These are phyloP conservation scores for Scedosporium aurantiacum DNA, from an alignment of 2,329 filamentous ascomycete genomes.

Conservation along the genomic window DNA sequence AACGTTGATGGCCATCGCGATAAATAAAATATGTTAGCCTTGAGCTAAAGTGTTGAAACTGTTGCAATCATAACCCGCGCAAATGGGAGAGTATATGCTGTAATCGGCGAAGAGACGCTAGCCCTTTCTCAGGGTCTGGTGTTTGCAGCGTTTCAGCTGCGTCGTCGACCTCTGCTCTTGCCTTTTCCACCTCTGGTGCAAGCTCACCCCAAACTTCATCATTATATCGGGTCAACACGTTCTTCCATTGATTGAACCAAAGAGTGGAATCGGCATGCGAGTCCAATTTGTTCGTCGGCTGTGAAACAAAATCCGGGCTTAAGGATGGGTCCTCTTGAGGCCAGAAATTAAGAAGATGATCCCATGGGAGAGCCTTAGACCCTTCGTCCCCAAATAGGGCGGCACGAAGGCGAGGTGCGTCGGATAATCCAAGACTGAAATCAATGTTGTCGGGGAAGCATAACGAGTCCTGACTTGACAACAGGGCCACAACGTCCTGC, in stretches of 20 bases:
- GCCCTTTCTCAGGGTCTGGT: background rate
- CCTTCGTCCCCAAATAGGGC: constrained; percentile 1
- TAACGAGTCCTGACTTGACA: constrained; percentile 27
- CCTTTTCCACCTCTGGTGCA: constrained; percentile 42
- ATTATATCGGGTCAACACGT: constrained; percentile 44
- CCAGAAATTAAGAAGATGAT: constrained; percentile 38
- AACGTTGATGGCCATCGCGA: background rate
- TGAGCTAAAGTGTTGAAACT: constrained; percentile 4
- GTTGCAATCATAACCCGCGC: constrained; percentile 16
- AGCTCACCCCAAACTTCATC: constrained; percentile 62
- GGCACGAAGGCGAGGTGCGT: constrained; percentile 6
- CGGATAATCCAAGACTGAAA: constrained; percentile 3
- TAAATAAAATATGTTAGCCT: background rate
- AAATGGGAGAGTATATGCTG: constrained; percentile 27
- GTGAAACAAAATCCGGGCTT: constrained; percentile 12
- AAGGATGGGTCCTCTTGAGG: constrained; percentile 26
- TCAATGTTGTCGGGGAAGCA: constrained; percentile 7
- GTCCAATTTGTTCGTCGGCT: constrained; percentile 6
- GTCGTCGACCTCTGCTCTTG: constrained; percentile 43
- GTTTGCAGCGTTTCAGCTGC: constrained; percentile 19
- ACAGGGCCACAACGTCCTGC: constrained; percentile 25
- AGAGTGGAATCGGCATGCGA: constrained; percentile 15
- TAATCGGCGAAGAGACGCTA: constrained; percentile 22
- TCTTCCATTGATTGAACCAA: constrained; percentile 46
- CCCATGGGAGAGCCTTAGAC: constrained; percentile 21